Base-by-base conservation (phyloP, 805 yeast species). In the Ogataea populi-albae region DNA sequence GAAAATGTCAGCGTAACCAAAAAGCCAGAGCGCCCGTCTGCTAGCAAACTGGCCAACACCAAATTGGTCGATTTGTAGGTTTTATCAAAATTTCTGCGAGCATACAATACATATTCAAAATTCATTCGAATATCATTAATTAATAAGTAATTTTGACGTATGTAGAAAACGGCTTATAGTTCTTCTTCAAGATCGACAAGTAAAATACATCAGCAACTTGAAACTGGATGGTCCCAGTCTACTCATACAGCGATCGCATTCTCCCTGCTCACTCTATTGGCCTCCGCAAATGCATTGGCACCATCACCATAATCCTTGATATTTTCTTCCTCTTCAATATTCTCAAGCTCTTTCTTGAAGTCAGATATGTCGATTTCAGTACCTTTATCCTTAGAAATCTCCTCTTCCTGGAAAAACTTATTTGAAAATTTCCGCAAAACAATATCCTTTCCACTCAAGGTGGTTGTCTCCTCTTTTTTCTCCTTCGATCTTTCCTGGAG, bases 301-400 rank as follows among this genome's bases (percentile, higher is more conserved):
- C 86, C 89, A 59, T 82, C 86, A 55, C 89, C 89, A 48, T 81
- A 81, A 61, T 81, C 89, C 56, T 75, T 81, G 46, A 79, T 71
- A 34, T 66, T 69, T 26, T 63, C 69, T 25, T 65, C 74, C 20
- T 68, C 77, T 24, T 52, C 63, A 27, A 70, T 75, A 18, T 77
- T 83, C 21, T 78, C 81, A 43, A 78, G 62, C 18, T 68, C 71
- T 44, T 68, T 66, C 56, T 75, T 73, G 62, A 76, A 76, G 51
- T 68, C 70, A 17, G 78, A 64, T 64, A 76, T 72, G 54, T 80
- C 86, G 63, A 72, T 69, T 42, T 66, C 75, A 16, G 70, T 71
- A 32, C 73, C 73, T 31, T 61, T 65, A 32, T 70, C 76, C 19
- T 55, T 61, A 16, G 54, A 53, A n/a, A 63, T 66, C 34, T 73